These are phyloP conservation scores for Hymenoscyphus albidus DNA, from an alignment of 2,329 filamentous ascomycete genomes.

Conservation along the genomic window DNA sequence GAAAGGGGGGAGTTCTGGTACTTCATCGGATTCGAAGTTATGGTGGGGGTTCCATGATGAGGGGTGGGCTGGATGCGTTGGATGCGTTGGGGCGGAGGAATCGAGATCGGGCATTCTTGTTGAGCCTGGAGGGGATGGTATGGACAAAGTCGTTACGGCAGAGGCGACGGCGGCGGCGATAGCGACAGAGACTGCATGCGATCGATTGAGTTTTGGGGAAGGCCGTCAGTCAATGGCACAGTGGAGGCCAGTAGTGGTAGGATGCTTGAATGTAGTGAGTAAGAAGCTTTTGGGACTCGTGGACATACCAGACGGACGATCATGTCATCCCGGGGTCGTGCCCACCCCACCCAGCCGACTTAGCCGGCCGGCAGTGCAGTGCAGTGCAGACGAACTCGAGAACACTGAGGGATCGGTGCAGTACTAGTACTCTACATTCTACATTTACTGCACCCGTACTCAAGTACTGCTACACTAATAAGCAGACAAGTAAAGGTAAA, in stretches of 20 bases:
- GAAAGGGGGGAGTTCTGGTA: conserved; percentile 33
- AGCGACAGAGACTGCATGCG: neutral
- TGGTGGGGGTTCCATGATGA: conserved; percentile 18
- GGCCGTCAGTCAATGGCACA: neutral
- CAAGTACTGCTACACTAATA: too few relatives aligned
- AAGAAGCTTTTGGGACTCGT: too few relatives aligned
- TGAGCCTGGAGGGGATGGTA: conserved; percentile 1
- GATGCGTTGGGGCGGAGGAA: neutral
- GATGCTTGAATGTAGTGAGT: too few relatives aligned
- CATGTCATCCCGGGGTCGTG: too few relatives aligned
- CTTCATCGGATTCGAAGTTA: conserved; percentile 24
- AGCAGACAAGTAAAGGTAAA: too few relatives aligned
- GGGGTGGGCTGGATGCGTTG: conserved; percentile 7
- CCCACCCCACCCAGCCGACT: too few relatives aligned
- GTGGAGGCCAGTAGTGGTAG: neutral
- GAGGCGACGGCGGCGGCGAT: neutral
- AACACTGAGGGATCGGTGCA: too few relatives aligned
- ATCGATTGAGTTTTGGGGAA: neutral
- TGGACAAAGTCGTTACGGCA: neutral
- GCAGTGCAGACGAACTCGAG: too few relatives aligned
- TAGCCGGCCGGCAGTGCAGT: too few relatives aligned
- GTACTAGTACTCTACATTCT: too few relatives aligned
- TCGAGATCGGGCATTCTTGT: conserved; percentile 21
- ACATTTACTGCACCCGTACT: too few relatives aligned
- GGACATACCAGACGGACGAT: too few relatives aligned